phyloP scores from a whole-genome alignment of 768 basidiomycete species.

The Termitomyces titanicus region DNA sequence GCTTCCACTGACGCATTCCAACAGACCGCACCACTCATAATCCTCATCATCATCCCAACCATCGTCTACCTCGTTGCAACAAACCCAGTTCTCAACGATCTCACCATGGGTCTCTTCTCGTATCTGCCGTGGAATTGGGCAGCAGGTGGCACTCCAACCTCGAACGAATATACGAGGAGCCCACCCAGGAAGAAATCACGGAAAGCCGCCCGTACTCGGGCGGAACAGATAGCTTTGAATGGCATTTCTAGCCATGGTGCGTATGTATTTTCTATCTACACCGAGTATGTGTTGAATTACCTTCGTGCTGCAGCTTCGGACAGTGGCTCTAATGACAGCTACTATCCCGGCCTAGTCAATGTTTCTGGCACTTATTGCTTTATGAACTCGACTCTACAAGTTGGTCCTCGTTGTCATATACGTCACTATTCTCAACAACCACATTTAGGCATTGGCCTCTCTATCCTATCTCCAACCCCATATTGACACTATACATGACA shows the following conservation, averaged over 20 bases:
- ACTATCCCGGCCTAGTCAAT: constrained; percentile 92
- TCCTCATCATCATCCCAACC: constrained; percentile 53
- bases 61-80: constrained; percentile 41
- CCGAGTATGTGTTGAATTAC: background rate
- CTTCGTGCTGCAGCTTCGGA: background rate
- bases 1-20: constrained; percentile 39
- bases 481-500: constrained; percentile 68
- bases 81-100: constrained; percentile 23
- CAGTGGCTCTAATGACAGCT: constrained; percentile 33
- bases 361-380: constrained; percentile 96
- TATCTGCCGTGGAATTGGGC: constrained; percentile 66
- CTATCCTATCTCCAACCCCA: constrained; percentile 78
- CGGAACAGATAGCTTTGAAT: constrained; percentile 53
- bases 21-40: constrained; percentile 55
- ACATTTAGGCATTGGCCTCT: constrained; percentile 78
- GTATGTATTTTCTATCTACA: background rate
- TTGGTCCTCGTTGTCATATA: constrained; percentile 22
- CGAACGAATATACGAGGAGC: constrained; percentile 13
- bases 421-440: background rate
- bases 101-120: constrained; percentile 55
- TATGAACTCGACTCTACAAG: constrained; percentile 96
- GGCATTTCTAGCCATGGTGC: constrained; percentile 26
- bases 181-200: constrained; percentile 44
- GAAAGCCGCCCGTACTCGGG: constrained; percentile 47
- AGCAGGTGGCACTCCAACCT: constrained; percentile 15